Base-by-base conservation (phyloP, 805 yeast species). In the Sungouiozyma ichnusensis region DNA sequence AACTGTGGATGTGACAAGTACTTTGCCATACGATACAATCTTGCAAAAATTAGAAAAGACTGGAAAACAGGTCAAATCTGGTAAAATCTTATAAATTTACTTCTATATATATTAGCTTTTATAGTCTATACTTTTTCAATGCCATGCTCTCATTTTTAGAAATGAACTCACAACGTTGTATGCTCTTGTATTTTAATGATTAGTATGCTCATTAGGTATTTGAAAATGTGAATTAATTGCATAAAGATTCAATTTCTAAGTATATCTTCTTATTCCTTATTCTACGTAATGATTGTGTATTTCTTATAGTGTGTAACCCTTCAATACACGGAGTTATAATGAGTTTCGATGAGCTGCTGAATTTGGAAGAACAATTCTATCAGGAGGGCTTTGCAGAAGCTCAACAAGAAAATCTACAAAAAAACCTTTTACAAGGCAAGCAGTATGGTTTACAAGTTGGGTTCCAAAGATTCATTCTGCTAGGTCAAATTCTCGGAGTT, bases 371-470 rank as follows among this genome's bases (percentile, higher is more conserved):
- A 37, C 57, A 71, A 40, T 76, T 63, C 58, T 87, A 85, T 55
- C 58, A 72, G 4, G 76, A 76, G 45, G 96, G 97, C 1, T 82
- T 62, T 55, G 52, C 63, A 38, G 92, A 85, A 47, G 97, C 95
- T 1, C 72, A 72, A 33, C 60, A 64, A 3, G 81, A 74, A 39
- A 82, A 86, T 0, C 64, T 76, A 1, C 60, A 57, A 38, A 73
- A 77, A 35, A 87, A 86, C 38, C 68, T 63, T 40, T 48, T 68
- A 2, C 96, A 87, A 56, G 97, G 96, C 1, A 81, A 80, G 54
- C 86, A 85, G 54, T 79, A 77, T 49, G 97, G 97, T 0, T 69
- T 78, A 35, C 92, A 82, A 55, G 79, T 83, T 0, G 86, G 85
- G 0, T 81, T 77, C 52, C 92, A 82, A 58, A 63, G 84, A 44